A percentile compares a stretch with the other conserved stretches of the same genome.
These are phyloP conservation scores for Conringia planisiliqua DNA, from an alignment of 345 rosid genomes.

Conservation along the genomic window DNA sequence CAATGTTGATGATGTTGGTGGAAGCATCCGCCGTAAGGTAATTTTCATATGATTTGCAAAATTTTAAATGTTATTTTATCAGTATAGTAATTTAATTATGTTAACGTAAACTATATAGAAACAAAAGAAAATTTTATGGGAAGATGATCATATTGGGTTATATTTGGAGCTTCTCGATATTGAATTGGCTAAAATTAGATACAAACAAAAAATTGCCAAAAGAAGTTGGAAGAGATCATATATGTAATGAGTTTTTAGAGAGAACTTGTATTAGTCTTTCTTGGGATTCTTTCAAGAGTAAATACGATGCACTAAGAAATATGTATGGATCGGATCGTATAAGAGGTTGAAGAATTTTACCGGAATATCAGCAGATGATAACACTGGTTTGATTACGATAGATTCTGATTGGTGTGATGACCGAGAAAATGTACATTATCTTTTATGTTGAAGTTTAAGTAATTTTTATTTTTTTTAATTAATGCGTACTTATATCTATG, in stretches of 20 bases:
- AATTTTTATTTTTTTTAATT: not conserved
- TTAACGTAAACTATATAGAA: not conserved
- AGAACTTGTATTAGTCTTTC: not conserved
- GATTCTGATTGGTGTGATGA: not conserved
- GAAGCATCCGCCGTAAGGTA: not conserved
- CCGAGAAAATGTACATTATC: not conserved
- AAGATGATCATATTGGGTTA: not conserved
- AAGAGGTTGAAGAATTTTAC: not conserved
- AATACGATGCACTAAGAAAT: not conserved
- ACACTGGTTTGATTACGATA: not conserved
- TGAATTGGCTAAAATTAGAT: not conserved
- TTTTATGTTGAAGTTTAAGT: not conserved
- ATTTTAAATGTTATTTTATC: not conserved
- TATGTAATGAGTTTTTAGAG: not conserved
- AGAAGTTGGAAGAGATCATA: not conserved
- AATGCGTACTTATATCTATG: not conserved
- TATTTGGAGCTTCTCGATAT: conserved; percentile 1
- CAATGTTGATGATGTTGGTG: not conserved
- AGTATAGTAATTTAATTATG: not conserved
- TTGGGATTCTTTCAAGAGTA: conserved; percentile 3
- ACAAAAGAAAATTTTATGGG: not conserved
- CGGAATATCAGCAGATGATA: not conserved
- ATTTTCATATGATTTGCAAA: no score
- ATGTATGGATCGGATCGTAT: not conserved
- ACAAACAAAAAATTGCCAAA: not conserved